Base-by-base conservation (phyloP, 768 basidiomycete genomes). In the Leccinum truebloodii region DNA sequence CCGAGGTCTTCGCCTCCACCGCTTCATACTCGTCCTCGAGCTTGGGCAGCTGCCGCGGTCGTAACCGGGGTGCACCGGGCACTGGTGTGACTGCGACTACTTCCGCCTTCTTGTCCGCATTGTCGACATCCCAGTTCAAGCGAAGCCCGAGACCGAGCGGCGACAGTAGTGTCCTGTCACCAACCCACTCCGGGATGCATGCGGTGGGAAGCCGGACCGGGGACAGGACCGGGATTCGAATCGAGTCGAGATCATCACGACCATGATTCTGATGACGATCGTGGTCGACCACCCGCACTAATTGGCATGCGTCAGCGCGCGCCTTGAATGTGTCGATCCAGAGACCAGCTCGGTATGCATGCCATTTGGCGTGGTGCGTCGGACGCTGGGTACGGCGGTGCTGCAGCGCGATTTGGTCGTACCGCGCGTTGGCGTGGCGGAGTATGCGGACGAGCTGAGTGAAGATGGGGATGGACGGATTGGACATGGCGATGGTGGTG, bases 361-460 rank as follows among this genome's bases (percentile, higher is more conserved):
- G 80, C n/a, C 68, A 76, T 57, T 78, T 80, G 10, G 86, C 86
- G 65, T 81, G 82, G 61, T 76, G 63, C 0, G 81, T 81, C 16
- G 75, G 78, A 9, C 52, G 70, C 6, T 72, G 69, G 3, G 72
- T 60, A 24, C 63, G 64, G 53, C 83, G 82, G 26, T 75, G 67
- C 41, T 69, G 66, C 34, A 69, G 67, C 3, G 83, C 82, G 57
- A 82, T 68, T 20, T 61, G 64, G 34, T 64, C 46, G 68, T 81
- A 79, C 52, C 74, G 78, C 4, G 63, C 67, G 69, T 84, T 85
- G 50, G 84, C 75, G 28, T 66, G 60, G 18, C 75, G 78, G 41
- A 85, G 75, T 57, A 76, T 78, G 57, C 62, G 60, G 39, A 78
- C 63, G 67, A 85, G 73, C 61, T 80, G 76, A 6, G 60, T 58